Evolutionary conservation across 2,329 filamentous ascomycete genomes (phyloP).

Genomic region (Trichoderma sp.): DNA sequence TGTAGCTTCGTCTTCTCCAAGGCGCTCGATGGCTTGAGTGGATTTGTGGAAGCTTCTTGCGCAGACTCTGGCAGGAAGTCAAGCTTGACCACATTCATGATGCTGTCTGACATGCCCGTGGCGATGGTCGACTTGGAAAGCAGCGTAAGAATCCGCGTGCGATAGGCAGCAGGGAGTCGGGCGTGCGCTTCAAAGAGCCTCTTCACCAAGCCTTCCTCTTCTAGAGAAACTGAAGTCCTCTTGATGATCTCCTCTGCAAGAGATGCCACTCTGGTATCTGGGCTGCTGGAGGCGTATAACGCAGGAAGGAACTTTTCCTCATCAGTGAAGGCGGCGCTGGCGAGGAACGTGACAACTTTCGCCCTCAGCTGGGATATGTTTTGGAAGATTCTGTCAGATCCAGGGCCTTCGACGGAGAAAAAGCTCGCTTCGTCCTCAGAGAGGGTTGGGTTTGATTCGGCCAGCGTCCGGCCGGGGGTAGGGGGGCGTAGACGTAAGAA

Average conservation of each 20-base stretch:
- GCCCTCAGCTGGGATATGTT: constrained; percentile 52
- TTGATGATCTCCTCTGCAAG: constrained; percentile 90
- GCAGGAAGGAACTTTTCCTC: constrained; percentile 81
- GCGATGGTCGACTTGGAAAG: constrained; percentile 76
- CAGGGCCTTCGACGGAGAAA: constrained; percentile 47
- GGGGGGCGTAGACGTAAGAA: constrained; percentile 57
- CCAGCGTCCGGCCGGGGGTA: constrained; percentile 39
- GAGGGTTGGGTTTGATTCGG: constrained; percentile 41
- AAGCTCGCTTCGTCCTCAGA: constrained; percentile 38
- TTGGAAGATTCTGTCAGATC: constrained; percentile 61
- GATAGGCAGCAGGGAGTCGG: constrained; percentile 69
- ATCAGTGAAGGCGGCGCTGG: constrained; percentile 84
- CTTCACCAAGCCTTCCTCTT: constrained; percentile 64
- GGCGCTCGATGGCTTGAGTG: constrained; percentile 51
- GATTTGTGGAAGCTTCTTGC: constrained; percentile 27
- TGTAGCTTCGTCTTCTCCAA: constrained; percentile 79
- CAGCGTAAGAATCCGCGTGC: constrained; percentile 74
- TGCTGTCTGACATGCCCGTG: constrained; percentile 67
- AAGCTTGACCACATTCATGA: constrained; percentile 70
- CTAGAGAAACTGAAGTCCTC: constrained; percentile 72
- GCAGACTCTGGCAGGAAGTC: constrained; percentile 52
- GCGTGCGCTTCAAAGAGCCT: constrained; percentile 74
- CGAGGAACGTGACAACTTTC: constrained; percentile 69
- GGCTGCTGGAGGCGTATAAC: constrained; percentile 78
- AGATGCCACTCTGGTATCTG: constrained; percentile 78